Percentiles rank a stretch among this genome's conserved stretches.
phyloP scores from a whole-genome alignment of 2,329 filamentous ascomycete species.

The Sporothrix brunneoviolacea region DNA sequence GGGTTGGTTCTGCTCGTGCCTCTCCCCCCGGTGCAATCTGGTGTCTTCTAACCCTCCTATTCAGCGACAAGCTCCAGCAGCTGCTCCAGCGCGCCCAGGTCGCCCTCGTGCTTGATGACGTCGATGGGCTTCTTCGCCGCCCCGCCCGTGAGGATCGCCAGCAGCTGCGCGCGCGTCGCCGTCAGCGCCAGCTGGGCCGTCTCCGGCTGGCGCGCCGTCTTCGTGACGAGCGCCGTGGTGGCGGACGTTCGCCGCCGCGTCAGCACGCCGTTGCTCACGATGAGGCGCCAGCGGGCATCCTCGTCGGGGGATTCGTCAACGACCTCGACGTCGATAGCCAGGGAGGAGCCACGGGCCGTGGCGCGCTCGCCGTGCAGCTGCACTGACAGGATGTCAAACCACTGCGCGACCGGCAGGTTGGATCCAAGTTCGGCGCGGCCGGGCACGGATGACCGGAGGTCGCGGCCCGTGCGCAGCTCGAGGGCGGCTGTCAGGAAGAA shows the following conservation, averaged over 20 bases:
- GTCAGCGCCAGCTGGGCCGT: neutral
- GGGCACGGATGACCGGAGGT: conserved; percentile 1
- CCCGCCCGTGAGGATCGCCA: neutral
- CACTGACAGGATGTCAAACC: conserved; percentile 3
- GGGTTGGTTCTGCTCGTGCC: too few relatives aligned
- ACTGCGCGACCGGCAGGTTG: conserved; percentile 6
- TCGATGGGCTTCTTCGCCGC: too few relatives aligned
- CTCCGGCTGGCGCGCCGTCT: neutral
- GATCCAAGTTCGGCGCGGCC: neutral
- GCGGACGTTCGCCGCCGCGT: neutral
- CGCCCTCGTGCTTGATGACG: neutral
- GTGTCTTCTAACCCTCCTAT: too few relatives aligned
- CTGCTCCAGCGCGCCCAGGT: neutral
- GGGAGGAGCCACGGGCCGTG: neutral
- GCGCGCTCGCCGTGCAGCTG: conserved; percentile 1
- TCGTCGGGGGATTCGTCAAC: neutral
- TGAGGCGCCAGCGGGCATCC: conserved; percentile 1
- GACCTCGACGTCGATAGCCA: neutral
- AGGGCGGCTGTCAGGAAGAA: conserved; percentile 8
- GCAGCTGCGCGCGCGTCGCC: neutral
- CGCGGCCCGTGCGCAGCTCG: conserved; percentile 8
- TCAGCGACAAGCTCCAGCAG: neutral
- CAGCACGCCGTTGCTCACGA: conserved; percentile 6
- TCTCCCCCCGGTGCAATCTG: too few relatives aligned
- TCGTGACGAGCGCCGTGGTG: neutral